Conservation (phyloP, 2,329 filamentous ascomycete species). For the Aaosphaeria pasadenensis region DNA sequence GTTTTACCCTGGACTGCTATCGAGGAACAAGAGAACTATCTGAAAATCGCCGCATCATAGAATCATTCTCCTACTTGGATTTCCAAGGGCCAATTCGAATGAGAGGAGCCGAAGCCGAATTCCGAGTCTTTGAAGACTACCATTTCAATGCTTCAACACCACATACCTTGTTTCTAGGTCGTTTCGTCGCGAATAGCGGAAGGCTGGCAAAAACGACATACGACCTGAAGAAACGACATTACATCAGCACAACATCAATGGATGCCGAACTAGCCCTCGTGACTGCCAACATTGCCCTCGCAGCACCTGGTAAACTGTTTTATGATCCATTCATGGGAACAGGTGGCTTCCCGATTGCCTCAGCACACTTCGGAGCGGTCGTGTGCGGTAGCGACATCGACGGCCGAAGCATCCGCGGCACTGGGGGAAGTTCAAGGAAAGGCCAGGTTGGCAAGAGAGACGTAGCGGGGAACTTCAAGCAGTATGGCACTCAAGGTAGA, state of each 20-base stretch:
- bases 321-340: conserved; percentile 97
- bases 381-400: conserved; percentile 92
- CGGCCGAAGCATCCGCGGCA: conserved; percentile 79
- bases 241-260: conserved; percentile 97
- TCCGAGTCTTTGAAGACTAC: conserved; percentile 83
- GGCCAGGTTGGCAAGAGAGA: conserved; percentile 42
- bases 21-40: conserved; percentile 65
- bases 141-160: conserved; percentile 51
- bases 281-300: conserved; percentile 86
- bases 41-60: conserved; percentile 71
- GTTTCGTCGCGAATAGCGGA: conserved; percentile 64
- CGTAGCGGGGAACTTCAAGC: conserved; percentile 73
- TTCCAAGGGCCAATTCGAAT: conserved; percentile 78
- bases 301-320: conserved; percentile 77
- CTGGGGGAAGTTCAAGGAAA: conserved; percentile 42
- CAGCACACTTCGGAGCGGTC: conserved; percentile 82
- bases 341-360: conserved; percentile 86
- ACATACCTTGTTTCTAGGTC: conserved; percentile 66
- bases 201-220: conserved; percentile 69
- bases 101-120: conserved; percentile 64
- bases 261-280: conserved; percentile 89
- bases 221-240: conserved; percentile 87
- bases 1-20: conserved; percentile 81
- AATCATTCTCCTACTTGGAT: conserved; percentile 74
- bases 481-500: conserved; percentile 67